A percentile compares a stretch with the other conserved stretches of the same genome.
These are phyloP conservation scores for Rhynchospora pubera DNA, from an alignment of 176 grass and related monocot species.

Conservation along the genomic window DNA sequence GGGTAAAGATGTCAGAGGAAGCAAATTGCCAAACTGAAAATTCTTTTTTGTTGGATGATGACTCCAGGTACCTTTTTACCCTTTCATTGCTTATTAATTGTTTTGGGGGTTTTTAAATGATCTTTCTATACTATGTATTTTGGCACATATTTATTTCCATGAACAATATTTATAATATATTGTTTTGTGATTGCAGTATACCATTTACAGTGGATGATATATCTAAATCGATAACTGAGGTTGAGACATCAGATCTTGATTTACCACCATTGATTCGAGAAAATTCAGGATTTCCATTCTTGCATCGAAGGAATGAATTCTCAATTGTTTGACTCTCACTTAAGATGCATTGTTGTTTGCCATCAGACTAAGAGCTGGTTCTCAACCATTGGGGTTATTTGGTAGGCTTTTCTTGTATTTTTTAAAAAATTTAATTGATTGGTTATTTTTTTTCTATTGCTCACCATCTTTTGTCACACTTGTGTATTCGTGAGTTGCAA, in stretches of 20 bases:
- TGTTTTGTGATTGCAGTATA: constrained; percentile 48
- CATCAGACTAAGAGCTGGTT: too few species aligned
- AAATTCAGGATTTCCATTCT: constrained; percentile 92
- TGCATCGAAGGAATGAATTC: constrained; percentile 26
- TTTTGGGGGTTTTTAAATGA: constrained; percentile 18
- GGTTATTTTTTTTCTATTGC: constrained; percentile 18
- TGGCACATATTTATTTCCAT: not conserved
- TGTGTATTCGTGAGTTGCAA: not conserved
- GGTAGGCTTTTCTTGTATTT: constrained; percentile 12
- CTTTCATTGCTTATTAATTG: not conserved
- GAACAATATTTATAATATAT: not conserved
- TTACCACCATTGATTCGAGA: constrained; percentile 70
- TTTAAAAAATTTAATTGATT: constrained; percentile 23
- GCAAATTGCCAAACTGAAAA: constrained; percentile 73
- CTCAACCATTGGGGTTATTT: constrained; percentile 12
- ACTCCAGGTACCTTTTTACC: constrained; percentile 65
- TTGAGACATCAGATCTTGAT: constrained; percentile 85
- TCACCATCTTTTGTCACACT: not conserved
- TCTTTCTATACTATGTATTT: not conserved
- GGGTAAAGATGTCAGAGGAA: constrained; percentile 91
- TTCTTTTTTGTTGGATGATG: constrained; percentile 94
- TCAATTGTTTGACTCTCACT: not conserved
- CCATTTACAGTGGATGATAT: constrained; percentile 94
- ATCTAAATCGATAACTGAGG: constrained; percentile 87
- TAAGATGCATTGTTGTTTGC: too few species aligned